Base-by-base conservation (phyloP, 108 stramenopile species). In the Cyclotella sp. region DNA sequence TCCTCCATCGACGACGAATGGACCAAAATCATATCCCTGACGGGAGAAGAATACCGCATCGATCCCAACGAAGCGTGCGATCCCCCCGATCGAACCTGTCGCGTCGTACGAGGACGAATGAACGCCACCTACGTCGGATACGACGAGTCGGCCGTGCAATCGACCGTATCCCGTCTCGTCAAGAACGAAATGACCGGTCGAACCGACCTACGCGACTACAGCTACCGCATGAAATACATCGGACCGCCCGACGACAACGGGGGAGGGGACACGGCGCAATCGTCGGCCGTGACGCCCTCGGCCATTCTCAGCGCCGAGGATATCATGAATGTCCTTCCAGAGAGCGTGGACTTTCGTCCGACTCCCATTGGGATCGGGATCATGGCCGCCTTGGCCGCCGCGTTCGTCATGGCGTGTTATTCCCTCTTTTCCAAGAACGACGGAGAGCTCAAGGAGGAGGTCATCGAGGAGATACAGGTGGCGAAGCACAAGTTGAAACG, bases 91-190 rank as follows among this genome's bases (percentile, higher is more conserved):
- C 49, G 60, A 7, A 29, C 40, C 5, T 77, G 76, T 40, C 45
- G 70, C 27, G 41, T 77, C 60, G 41, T 77, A 28, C 27, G 44
- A 14, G 76, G 76, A 22, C 29, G 45, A 43, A 24, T 77, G 61
- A 49, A 70, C 0, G 76, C 69, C 22, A 77, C 68, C 5, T 77
- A 77, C 53, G 62, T 77, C 22, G 76, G 76, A 14, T 63, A 61
- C 29, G 68, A 70, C 42, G 76, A 77, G 45, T 45, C 76, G 15
- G 60, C 68, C 28, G 76, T 77, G 61, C 63, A 63, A 51, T 70
- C 76, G 8, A 18, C 61, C 9, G 30, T 77, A n/a, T 70, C 69
- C n/a, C 61, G 67, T 41, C 30, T 70, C 40, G 69, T 77, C 62
- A 51, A 44, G 40, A 51, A 54, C 10, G 62, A 70, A 64, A 59